Percentiles rank a stretch among this genome's conserved stretches.
Evolutionary conservation across 352 stramenopile genomes (phyloP).

Genomic region (Pythium vanterpoolii): DNA sequence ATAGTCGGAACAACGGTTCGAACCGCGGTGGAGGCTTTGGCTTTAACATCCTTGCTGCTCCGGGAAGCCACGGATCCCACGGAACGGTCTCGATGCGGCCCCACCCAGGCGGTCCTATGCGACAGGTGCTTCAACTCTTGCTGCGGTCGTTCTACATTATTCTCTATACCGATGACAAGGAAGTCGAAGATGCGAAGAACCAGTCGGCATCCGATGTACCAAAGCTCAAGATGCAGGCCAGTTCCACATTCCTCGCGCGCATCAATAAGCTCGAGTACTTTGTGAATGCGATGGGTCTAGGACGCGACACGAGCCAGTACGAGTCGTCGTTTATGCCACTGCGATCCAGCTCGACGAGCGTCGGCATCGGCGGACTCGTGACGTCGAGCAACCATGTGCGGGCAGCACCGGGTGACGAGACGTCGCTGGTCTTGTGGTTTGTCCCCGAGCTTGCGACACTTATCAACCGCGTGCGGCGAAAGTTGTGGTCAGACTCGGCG

Average conservation of each 20-base stretch:
- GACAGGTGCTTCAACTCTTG: slow-evolving; percentile 74
- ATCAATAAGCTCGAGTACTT: slow-evolving; percentile 88
- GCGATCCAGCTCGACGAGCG: slow-evolving; percentile 32
- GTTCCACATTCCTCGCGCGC: slow-evolving; percentile 60
- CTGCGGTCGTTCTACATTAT: slow-evolving; percentile 73
- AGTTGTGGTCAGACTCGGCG: slow-evolving; percentile 69
- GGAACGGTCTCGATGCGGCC: slow-evolving; percentile 56
- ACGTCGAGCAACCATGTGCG: slow-evolving; percentile 57
- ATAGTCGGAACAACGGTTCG: slow-evolving; percentile 17
- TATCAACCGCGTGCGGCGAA: slow-evolving; percentile 61
- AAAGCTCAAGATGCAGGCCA: slow-evolving; percentile 17
- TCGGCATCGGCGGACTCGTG: slow-evolving; percentile 35
- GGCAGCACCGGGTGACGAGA: slow-evolving; percentile 67
- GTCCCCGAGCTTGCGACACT: slow-evolving; percentile 65
- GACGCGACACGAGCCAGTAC: slow-evolving; percentile 64
- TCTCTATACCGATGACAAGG: slow-evolving; percentile 47
- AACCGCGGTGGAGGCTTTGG: slow-evolving; percentile 46
- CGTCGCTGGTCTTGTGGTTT: slow-evolving; percentile 72
- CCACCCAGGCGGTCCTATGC: slow-evolving; percentile 77
- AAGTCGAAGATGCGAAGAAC: slow-evolving; percentile 23
- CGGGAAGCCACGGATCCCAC: slow-evolving; percentile 15
- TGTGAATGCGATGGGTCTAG: slow-evolving; percentile 73
- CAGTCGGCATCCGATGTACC: slow-evolving; percentile 1
- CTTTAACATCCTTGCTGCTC: slow-evolving; percentile 46
- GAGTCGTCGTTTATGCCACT: slow-evolving; percentile 73